These are phyloP conservation scores for Irpex rosettiformis DNA, from an alignment of 1,284 basidiomycete species.

Conservation along the genomic window DNA sequence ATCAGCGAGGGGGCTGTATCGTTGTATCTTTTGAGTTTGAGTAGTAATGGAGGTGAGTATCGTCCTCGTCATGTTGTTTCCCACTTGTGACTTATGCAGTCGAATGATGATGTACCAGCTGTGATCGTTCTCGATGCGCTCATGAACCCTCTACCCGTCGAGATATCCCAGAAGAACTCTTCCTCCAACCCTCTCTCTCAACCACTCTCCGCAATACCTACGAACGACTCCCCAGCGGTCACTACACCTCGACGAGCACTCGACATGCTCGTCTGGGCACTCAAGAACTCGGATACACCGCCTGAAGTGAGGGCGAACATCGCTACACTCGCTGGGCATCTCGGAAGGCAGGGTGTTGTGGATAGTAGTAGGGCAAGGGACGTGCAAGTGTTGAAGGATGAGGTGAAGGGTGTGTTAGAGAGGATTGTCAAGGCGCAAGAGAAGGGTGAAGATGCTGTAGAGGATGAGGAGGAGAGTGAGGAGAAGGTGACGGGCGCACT, in stretches of 20 bases:
- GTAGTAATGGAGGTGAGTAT: constrained; percentile 60
- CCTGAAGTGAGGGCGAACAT: constrained; percentile 71
- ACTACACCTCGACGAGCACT: constrained; percentile 45
- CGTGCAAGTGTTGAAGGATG: constrained; percentile 46
- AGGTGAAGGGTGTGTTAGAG: constrained; percentile 48
- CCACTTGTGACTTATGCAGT: constrained; percentile 7
- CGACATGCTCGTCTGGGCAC: constrained; percentile 60
- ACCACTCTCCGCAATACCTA: constrained; percentile 34
- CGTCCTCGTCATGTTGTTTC: constrained; percentile 2
- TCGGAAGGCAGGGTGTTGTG: constrained; percentile 48
- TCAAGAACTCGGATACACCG: constrained; percentile 55
- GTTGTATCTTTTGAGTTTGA: constrained; percentile 71
- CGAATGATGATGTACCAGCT: constrained; percentile 37
- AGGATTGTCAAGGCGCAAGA: constrained; percentile 20
- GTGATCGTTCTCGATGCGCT: constrained; percentile 58
- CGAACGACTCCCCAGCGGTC: constrained; percentile 36
- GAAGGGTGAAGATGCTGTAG: background rate
- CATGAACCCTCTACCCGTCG: constrained; percentile 45
- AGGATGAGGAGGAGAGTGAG: background rate
- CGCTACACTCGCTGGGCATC: constrained; percentile 64
- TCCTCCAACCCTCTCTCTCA: constrained; percentile 31
- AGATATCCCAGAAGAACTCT: constrained; percentile 30
- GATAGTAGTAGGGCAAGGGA: constrained; percentile 33
- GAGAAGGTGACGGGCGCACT: constrained; percentile 8
- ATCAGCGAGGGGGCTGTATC: constrained; percentile 90